Evolutionary conservation across 2,329 filamentous ascomycete genomes (phyloP).

Genomic region (Graphiopsis chlorocephala): DNA sequence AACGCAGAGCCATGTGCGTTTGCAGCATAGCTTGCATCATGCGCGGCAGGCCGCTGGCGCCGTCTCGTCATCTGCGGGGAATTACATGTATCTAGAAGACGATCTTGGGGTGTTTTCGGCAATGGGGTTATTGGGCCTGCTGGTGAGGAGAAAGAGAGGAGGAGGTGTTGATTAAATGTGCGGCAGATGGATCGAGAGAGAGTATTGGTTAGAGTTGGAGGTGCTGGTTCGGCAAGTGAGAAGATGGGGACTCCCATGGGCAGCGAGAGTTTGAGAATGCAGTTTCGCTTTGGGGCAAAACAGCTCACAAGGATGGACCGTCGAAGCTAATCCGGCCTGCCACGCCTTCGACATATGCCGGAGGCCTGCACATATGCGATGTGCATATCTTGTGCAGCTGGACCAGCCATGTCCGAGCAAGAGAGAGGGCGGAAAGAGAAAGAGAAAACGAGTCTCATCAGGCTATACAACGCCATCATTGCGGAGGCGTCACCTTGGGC

Average conservation of each 20-base stretch:
- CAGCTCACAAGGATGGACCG: not conserved
- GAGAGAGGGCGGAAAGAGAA: not conserved
- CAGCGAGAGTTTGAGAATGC: not conserved
- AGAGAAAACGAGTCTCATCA: not conserved
- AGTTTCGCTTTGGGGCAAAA: not conserved
- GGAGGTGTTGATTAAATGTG: not conserved
- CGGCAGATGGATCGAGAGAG: not conserved
- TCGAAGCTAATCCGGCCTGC: not conserved
- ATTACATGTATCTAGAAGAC: not conserved
- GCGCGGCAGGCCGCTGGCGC: not conserved
- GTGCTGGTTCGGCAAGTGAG: not conserved
- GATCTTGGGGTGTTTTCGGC: conserved; percentile 2
- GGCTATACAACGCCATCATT: conserved; percentile 1
- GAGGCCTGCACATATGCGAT: not conserved
- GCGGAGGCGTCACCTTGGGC: not conserved
- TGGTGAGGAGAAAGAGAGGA: not conserved
- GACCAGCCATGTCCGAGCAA: conserved; percentile 2
- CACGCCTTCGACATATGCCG: not conserved
- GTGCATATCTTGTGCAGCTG: conserved; percentile 3
- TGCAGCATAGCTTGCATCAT: conserved; percentile 3
- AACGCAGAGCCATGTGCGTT: conserved; percentile 13
- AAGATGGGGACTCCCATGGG: conserved; percentile 11
- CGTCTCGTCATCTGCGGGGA: conserved; percentile 11
- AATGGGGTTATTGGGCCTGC: not conserved
- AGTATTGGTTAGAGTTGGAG: not conserved